Base-by-base conservation (phyloP, 2,329 filamentous ascomycete species). In the Xenosphaeropsis pyriputrescens region DNA sequence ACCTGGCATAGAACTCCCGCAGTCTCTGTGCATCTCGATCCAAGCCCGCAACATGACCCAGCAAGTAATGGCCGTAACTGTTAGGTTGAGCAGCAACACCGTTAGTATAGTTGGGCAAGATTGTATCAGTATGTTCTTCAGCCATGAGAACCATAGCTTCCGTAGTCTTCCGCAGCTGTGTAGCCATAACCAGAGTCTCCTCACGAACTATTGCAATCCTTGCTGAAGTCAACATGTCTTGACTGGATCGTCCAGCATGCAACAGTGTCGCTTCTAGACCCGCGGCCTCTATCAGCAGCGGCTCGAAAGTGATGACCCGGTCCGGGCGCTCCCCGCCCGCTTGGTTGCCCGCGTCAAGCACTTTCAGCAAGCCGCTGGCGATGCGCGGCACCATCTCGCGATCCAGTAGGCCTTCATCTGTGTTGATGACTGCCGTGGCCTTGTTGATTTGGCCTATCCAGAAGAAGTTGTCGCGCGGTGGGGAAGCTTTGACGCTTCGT, bases 31-130 rank as follows among this genome's bases (percentile, higher is more conserved):
- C 18, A 35, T 39, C 31, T 19, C 37, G 37, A 34, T 34, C 32
- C 7, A 39, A 18, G n/a, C 37, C 32, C n/a, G 32, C 37, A 16
- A 34, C 18, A 26, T 34, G 32, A 26, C 31, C 32, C 11, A 39
- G 31, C n/a, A 39, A 29, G 32, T 39, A 39, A 26, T 39, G 37
- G 13, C 31, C 37, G 18, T 34, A 39, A 15, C 31, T 39, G 9
- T 34, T 39, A 11, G 37, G 37, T 32, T 39, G 37, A 16, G 37
- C 37, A 29, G 32, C 31, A 12, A 39, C 37, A 30, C 37, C 37
- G 18, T 39, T 34, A n/a, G 37, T 39, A 16, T 39, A 39, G 12
- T 34, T 34, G 31, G 37, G 37, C 15, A 39, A 22, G 32, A 39
- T 29, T 6, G 37, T 39, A n/a, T 14, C 22, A 15, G 30, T 18